A percentile compares a stretch with the other conserved stretches of the same genome.
phyloP scores from a whole-genome alignment of 2,329 filamentous ascomycete genomes.

The Pseudogymnoascus sp. region DNA sequence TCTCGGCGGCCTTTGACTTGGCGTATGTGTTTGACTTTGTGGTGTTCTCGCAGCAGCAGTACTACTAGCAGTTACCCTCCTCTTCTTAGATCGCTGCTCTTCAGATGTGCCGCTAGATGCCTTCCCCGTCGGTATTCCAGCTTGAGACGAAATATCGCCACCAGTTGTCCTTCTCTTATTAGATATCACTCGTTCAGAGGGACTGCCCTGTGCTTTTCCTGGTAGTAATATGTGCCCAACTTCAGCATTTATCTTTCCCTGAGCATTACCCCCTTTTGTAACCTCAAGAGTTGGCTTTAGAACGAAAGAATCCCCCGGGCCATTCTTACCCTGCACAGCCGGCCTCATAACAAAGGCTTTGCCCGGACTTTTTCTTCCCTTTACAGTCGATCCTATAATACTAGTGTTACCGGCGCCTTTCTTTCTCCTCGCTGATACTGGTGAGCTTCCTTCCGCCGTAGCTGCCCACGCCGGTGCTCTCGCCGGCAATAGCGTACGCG shows the following conservation, averaged over 20 bases:
- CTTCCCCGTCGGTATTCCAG: not conserved
- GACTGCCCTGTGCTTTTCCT: not conserved
- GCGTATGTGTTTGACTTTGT: too few relatives aligned
- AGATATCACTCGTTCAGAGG: not conserved
- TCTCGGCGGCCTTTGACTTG: not conserved
- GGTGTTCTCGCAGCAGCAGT: not conserved
- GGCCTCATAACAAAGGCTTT: not conserved
- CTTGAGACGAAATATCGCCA: not conserved
- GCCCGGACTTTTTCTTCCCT: not conserved
- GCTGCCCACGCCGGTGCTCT: not conserved
- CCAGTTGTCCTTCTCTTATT: not conserved
- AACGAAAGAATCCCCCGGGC: not conserved
- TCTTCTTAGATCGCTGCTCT: not conserved
- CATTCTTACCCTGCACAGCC: not conserved
- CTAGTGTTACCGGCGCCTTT: not conserved
- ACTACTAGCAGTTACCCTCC: not conserved
- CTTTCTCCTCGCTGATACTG: not conserved
- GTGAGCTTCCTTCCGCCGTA: not conserved
- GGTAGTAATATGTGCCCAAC: not conserved
- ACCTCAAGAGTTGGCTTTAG: not conserved
- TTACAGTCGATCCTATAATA: not conserved
- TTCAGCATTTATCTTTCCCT: not conserved
- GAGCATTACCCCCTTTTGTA: not conserved
- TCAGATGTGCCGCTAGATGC: not conserved
- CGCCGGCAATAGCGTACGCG: not conserved